Conservation (phyloP, 176 grass and related monocot species). For the Melocanna baccifera region DNA sequence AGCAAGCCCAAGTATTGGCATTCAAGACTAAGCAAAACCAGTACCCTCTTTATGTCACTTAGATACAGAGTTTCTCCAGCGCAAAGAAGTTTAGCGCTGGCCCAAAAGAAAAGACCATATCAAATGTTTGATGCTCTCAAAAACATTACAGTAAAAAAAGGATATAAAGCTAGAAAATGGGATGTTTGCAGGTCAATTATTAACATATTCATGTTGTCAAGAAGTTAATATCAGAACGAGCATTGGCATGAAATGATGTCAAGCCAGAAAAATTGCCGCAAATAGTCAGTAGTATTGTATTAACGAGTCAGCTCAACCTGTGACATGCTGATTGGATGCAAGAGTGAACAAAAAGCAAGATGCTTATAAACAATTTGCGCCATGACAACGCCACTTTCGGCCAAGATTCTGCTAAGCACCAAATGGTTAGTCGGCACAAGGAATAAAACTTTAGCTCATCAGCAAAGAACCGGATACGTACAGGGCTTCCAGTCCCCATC, state of each 20-base stretch:
- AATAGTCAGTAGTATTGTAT: not conserved
- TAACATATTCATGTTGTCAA: not conserved
- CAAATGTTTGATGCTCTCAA: not conserved
- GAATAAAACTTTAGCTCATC: constrained; percentile 25
- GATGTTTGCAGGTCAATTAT: not conserved
- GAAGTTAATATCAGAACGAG: not conserved
- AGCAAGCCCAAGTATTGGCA: not conserved
- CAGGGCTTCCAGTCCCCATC: not conserved
- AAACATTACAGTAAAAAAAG: not conserved
- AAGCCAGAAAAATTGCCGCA: not conserved
- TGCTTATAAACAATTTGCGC: not conserved
- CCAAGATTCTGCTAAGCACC: constrained; percentile 6
- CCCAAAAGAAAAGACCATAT: not conserved
- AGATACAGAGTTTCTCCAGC: not conserved
- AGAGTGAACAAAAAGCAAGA: not conserved
- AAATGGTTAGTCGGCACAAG: not conserved
- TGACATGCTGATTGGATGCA: not conserved
- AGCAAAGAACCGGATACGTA: not conserved
- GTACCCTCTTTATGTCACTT: not conserved
- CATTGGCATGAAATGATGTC: not conserved
- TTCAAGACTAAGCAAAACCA: not conserved
- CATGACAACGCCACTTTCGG: not conserved
- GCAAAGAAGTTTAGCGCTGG: not conserved
- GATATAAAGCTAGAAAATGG: not conserved
- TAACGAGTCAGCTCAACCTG: not conserved